phyloP scores from a whole-genome alignment of 345 rosid species.

The Ailanthus altissimus region DNA sequence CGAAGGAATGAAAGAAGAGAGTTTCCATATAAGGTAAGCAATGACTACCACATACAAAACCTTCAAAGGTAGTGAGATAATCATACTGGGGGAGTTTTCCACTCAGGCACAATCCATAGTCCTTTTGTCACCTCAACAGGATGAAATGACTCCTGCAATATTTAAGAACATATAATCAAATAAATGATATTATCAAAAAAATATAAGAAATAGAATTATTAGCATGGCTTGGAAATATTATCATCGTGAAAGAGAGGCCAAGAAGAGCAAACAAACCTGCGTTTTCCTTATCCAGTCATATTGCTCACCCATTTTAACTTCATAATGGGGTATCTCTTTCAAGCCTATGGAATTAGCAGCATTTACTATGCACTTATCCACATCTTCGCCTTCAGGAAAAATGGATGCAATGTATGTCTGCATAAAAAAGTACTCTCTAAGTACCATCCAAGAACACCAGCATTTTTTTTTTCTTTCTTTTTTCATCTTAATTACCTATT shows the following conservation, averaged over 20 bases:
- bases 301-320: constrained; percentile 62
- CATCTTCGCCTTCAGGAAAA: constrained; percentile 61
- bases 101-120: constrained; percentile 87
- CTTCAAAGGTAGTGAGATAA: constrained; percentile 22
- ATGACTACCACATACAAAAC: neutral
- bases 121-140: constrained; percentile 68
- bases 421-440: neutral
- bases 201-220: neutral
- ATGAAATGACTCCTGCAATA: constrained; percentile 67
- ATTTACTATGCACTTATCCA: constrained; percentile 51
- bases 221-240: neutral
- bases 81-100: constrained; percentile 82
- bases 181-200: neutral
- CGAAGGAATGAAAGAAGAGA: constrained; percentile 8
- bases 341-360: constrained; percentile 79
- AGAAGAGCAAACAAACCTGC: constrained; percentile 48
- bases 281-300: constrained; percentile 68
- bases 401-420: constrained; percentile 69
- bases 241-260: neutral
- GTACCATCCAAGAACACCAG: neutral
- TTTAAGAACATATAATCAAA: constrained; percentile 13
- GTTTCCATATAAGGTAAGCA: neutral
- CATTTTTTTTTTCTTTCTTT: no score
- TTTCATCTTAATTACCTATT: neutral
- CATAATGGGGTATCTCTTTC: constrained; percentile 57